Evolutionary conservation across 805 yeast genomes (phyloP).

Genomic region (Kazachstania taianensis): DNA sequence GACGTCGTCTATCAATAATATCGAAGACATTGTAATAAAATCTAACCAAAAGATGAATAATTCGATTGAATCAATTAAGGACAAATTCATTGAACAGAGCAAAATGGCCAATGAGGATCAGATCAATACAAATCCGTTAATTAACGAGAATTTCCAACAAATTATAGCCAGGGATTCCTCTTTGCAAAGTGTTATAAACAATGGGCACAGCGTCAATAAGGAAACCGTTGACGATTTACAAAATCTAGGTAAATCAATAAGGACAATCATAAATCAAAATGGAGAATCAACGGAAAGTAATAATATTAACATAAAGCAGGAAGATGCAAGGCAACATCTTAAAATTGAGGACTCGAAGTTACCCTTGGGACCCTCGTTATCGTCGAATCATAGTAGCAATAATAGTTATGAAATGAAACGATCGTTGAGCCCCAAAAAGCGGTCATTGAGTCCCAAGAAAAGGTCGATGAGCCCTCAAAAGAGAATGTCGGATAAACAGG

Average conservation of each 20-base stretch:
- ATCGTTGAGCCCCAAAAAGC: no score
- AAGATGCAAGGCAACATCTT: no score
- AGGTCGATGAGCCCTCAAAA: no score
- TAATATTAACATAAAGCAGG: no score
- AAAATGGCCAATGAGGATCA: constrained; percentile 5
- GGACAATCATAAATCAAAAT: no score
- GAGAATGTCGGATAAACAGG: no score
- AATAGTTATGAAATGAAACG: no score
- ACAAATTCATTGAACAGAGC: constrained; percentile 11
- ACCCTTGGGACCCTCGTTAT: no score
- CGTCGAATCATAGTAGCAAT: no score
- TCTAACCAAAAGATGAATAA: constrained; percentile 12
- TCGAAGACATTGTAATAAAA: constrained; percentile 13
- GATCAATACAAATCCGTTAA: constrained; percentile 6
- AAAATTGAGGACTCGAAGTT: no score
- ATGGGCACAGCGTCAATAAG: constrained; percentile 3
- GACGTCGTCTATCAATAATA: constrained; percentile 11
- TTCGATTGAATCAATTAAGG: constrained; percentile 13
- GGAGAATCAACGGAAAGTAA: no score
- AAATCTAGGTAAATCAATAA: constrained; percentile 7
- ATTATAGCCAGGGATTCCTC: constrained; percentile 12
- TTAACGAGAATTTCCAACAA: constrained; percentile 13
- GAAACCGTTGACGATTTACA: constrained; percentile 7
- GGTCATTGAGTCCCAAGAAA: no score
- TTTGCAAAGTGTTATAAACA: constrained; percentile 8